Evolutionary conservation across 345 rosid genomes (phyloP).

Genomic region (Cochlearia excelsa): DNA sequence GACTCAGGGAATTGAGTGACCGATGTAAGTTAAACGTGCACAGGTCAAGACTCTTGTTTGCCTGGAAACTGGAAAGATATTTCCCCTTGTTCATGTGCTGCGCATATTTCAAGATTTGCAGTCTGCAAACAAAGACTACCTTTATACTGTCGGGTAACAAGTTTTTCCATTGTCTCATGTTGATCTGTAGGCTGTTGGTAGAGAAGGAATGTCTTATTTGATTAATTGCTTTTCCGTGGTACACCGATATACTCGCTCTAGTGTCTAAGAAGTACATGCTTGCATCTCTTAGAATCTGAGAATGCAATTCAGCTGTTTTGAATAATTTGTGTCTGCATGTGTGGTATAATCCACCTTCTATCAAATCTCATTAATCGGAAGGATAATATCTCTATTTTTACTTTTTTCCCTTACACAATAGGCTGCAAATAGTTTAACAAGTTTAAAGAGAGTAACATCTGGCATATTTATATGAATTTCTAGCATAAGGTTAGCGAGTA

Average conservation of each 20-base stretch:
- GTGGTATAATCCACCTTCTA: not conserved
- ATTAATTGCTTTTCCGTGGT: not conserved
- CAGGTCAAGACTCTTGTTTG: not conserved
- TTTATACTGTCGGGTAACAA: slow-evolving; percentile 22
- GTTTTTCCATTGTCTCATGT: slow-evolving; percentile 1
- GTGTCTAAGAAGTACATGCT: not conserved
- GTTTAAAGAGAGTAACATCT: slow-evolving; percentile 19
- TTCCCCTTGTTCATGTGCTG: not conserved
- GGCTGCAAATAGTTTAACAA: slow-evolving; percentile 17
- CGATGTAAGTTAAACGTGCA: not conserved
- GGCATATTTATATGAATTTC: slow-evolving; percentile 18
- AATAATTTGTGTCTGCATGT: not conserved
- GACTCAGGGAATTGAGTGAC: not conserved
- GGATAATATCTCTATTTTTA: slow-evolving; percentile 2
- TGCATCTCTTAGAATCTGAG: slow-evolving; percentile 6
- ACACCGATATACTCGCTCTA: slow-evolving; percentile 9
- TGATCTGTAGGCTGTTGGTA: slow-evolving; percentile 1
- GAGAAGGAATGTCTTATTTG: slow-evolving; percentile 7
- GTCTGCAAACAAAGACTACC: slow-evolving; percentile 16
- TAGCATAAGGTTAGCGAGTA: slow-evolving; percentile 11
- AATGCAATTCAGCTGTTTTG: not conserved
- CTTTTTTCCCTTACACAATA: slow-evolving; percentile 1
- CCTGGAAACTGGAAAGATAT: not conserved
- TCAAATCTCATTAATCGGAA: slow-evolving; percentile 11
- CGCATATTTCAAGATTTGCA: not conserved